Percentiles rank a stretch among this genome's conserved stretches.
These are phyloP conservation scores for Tagetes patula DNA, from an alignment of 129 eudicot genomes.

Conservation along the genomic window DNA sequence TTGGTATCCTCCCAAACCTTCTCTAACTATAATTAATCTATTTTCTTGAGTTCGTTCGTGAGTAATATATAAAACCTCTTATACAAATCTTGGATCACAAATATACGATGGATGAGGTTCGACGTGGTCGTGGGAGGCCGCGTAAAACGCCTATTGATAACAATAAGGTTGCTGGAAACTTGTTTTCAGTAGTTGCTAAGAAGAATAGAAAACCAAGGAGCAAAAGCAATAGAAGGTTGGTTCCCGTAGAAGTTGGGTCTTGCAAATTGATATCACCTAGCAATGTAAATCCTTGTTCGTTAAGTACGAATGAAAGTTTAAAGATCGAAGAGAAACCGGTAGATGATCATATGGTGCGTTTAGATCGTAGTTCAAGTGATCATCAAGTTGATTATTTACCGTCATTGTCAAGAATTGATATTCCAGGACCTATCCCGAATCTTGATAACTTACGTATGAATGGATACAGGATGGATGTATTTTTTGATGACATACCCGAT, in stretches of 20 bases:
- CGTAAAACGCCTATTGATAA: conserved; percentile 13
- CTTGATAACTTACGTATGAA: conserved; percentile 16
- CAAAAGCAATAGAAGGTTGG: conserved; percentile 3
- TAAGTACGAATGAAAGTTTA: not conserved
- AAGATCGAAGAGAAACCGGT: not conserved
- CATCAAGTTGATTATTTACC: not conserved
- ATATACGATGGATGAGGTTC: conserved; percentile 9
- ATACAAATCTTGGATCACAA: not conserved
- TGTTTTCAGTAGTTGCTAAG: not conserved
- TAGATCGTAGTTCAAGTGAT: conserved; percentile 6
- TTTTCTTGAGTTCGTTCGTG: no score
- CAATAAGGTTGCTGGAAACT: not conserved
- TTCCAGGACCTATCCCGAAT: conserved; percentile 37
- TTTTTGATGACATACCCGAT: conserved; percentile 17
- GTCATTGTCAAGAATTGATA: conserved; percentile 15
- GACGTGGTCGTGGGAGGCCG: conserved; percentile 24
- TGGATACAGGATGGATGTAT: not conserved
- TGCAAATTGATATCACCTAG: not conserved
- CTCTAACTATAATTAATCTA: no score
- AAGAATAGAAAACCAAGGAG: conserved; percentile 17
- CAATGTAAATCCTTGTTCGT: not conserved
- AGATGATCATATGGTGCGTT: not conserved
- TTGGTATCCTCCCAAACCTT: no score
- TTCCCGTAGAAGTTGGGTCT: not conserved
- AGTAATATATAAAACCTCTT: not conserved